phyloP scores from a whole-genome alignment of 2,329 filamentous ascomycete species.

The Fusarium ramigenum region DNA sequence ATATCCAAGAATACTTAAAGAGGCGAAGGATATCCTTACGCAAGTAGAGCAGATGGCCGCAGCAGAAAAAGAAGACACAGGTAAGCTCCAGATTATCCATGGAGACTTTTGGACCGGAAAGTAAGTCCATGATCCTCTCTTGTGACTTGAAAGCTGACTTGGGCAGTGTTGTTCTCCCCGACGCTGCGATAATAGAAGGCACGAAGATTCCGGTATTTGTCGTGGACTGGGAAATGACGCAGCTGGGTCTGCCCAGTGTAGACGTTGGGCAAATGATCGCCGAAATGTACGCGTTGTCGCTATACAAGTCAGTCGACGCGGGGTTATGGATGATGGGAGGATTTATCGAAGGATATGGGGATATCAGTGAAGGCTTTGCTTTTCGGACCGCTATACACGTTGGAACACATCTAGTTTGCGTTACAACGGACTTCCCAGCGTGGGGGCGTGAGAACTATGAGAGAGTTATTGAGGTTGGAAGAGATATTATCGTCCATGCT shows the following conservation, averaged over 20 bases:
- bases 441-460: background rate
- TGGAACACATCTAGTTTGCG: background rate
- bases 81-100: conserved; percentile 1
- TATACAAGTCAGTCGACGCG: background rate
- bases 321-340: conserved; percentile 4
- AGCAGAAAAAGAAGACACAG: background rate
- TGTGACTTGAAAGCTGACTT: background rate
- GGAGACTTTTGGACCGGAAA: conserved; percentile 10
- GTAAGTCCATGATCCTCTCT: background rate
- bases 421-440: background rate
- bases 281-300: conserved; percentile 8
- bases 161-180: background rate
- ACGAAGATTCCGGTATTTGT: background rate
- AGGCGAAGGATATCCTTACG: background rate
- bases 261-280: conserved; percentile 11
- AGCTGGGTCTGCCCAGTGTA: background rate
- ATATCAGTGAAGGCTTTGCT: background rate
- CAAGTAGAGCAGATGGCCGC: background rate
- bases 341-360: background rate
- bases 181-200: background rate
- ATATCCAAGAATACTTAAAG: background rate
- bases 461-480: background rate
- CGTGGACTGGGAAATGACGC: background rate
- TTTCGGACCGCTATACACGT: background rate
- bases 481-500: background rate